Conservation (phyloP, 2,329 filamentous ascomycete genomes). For the Colletotrichum gigasporum region DNA sequence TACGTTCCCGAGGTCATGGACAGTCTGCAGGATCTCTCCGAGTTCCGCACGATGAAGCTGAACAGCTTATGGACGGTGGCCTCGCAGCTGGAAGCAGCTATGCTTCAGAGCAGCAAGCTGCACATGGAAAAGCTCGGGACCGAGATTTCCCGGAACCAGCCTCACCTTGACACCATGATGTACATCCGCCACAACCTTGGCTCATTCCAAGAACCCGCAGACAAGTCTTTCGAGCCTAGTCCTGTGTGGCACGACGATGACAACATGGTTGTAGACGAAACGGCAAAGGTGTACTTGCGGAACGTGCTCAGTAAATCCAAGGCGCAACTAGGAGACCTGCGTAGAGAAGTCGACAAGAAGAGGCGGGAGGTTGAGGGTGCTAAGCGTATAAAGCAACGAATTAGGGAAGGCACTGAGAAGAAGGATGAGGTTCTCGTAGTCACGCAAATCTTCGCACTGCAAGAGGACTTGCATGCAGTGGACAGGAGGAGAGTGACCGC, state of each 20-base stretch:
- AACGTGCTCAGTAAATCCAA: slow-evolving; percentile 95
- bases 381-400: slow-evolving; percentile 76
- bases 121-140: slow-evolving; percentile 77
- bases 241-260: slow-evolving; percentile 97
- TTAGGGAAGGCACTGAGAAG: slow-evolving; percentile 86
- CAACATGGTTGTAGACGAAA: slow-evolving; percentile 84
- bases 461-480: slow-evolving; percentile 85
- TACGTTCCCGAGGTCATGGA: slow-evolving; percentile 95
- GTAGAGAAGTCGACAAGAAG: slow-evolving; percentile 86
- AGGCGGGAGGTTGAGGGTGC: slow-evolving; percentile 83
- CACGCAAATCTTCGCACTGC: slow-evolving; percentile 81
- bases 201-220: slow-evolving; percentile 82
- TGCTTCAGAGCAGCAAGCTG: slow-evolving; percentile 77
- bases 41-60: slow-evolving; percentile 84
- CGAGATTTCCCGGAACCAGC: slow-evolving; percentile 89
- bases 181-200: slow-evolving; percentile 92
- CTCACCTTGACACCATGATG: slow-evolving; percentile 95
- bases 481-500: slow-evolving; percentile 87
- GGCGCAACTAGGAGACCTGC: slow-evolving; percentile 79
- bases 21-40: slow-evolving; percentile 91
- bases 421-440: slow-evolving; percentile 90
- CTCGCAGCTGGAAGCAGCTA: slow-evolving; percentile 80
- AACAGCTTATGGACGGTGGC: slow-evolving; percentile 89
- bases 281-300: slow-evolving; percentile 87
- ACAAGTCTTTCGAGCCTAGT: slow-evolving; percentile 91